phyloP scores from a whole-genome alignment of 768 basidiomycete species.

The Cystofilobasidium bisporidii region DNA sequence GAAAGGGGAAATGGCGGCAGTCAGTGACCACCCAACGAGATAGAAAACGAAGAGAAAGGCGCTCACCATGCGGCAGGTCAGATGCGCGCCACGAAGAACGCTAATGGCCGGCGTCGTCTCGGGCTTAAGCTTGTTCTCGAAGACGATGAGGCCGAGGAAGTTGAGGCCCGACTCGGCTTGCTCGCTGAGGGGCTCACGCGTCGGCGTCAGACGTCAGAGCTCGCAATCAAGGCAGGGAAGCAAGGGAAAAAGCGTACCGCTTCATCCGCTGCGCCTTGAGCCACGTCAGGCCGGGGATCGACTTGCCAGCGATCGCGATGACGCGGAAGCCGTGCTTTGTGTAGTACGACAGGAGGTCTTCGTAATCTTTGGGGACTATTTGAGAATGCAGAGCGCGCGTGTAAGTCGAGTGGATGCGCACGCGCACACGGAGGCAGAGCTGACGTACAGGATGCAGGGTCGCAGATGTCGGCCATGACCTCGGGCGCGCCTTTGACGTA shows the following conservation, averaged over 20 bases:
- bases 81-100: constrained; percentile 72
- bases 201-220: not conserved
- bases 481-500: constrained; percentile 99
- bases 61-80: constrained; percentile 79
- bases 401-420: too few relatives aligned
- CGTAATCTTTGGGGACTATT: constrained; percentile 88
- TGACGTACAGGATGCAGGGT: constrained; percentile 78
- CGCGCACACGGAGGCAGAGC: too few relatives aligned
- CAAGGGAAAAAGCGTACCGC: constrained; percentile 53
- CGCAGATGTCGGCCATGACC: constrained; percentile 92
- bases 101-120: constrained; percentile 85
- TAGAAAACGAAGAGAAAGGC: too few relatives aligned
- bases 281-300: constrained; percentile 86
- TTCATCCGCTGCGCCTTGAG: constrained; percentile 94
- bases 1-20: not conserved
- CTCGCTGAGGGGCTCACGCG: constrained; percentile 50
- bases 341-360: constrained; percentile 91
- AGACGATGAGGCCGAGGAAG: constrained; percentile 91
- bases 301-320: constrained; percentile 96
- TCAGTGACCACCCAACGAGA: too few relatives aligned
- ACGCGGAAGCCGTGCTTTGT: constrained; percentile 94
- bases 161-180: constrained; percentile 82
- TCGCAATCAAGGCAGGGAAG: too few relatives aligned
- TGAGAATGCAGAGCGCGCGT: not conserved
- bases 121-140: constrained; percentile 93